Evolutionary conservation across 768 basidiomycete species (phyloP), one percentile per base, ranked within the genome.

Genomic region (Kwoniella shandongensis): DNA sequence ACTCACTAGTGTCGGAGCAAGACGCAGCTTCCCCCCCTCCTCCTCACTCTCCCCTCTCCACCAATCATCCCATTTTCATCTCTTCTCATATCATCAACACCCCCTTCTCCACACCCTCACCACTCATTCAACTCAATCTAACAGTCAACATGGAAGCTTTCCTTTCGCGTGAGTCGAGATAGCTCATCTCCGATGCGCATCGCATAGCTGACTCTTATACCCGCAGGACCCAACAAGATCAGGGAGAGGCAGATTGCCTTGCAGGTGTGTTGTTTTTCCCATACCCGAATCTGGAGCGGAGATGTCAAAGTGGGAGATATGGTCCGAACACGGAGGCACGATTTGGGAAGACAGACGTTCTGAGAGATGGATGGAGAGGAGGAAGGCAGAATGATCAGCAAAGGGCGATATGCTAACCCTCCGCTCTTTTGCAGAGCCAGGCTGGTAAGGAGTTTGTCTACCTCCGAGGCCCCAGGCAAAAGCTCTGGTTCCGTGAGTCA

Each of bases 401-500:
- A n/a, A n/a, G n/a, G n/a, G n/a, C n/a, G n/a, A n/a, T 29, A 20
- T 5, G 11, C 18, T 17, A 36, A 7, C n/a, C n/a, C n/a, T n/a
- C n/a, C n/a, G n/a, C n/a, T n/a, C n/a, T n/a, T 12, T 20, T 20
- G n/a, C 39, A 72, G 70, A 61, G 63, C 50, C 49, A 65, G 44
- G 22, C 32, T n/a, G 63, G 69, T 7, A 69, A 69, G 46, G 62
- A 61, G 36, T 59, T 62, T 13, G 69, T 70, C 48, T 72, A 63
- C 60, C 61, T 69, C 20, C 58, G 66, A 38, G 68, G 66, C 32
- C 32, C 46, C 48, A 58, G 68, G 32, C 32, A 32, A 44, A 69
- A 64, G 59, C 22, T 65, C 41, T 68, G 65, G 61, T 71, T 68
- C 64, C 60, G 68, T 70, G 60, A 53, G 68, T 70, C 18, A 27